Conservation (phyloP, 805 yeast species). For the Saccharomycopsis sp. region DNA sequence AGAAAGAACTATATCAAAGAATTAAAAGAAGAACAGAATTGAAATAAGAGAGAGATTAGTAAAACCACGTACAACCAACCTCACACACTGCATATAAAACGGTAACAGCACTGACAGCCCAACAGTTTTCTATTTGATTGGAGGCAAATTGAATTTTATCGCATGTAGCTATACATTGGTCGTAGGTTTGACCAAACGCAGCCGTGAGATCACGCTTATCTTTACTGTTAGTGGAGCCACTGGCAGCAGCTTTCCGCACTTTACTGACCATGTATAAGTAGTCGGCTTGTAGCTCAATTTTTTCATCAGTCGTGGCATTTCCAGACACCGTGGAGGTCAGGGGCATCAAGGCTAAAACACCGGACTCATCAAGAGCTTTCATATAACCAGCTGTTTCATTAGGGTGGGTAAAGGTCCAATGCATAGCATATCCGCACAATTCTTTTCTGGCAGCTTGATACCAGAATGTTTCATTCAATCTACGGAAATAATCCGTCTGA, state of each 20-base stretch:
- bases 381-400: neutral
- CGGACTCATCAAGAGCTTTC: neutral
- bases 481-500: slow-evolving; percentile 9
- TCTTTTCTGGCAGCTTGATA: slow-evolving; percentile 20
- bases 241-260: neutral
- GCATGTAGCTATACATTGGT: neutral
- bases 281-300: neutral
- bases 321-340: no score
- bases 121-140: neutral
- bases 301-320: neutral
- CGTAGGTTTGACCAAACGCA: neutral
- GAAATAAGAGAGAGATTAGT: neutral
- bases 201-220: neutral
- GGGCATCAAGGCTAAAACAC: neutral
- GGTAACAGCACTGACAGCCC: neutral
- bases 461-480: slow-evolving; percentile 18
- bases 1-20: neutral
- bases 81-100: neutral
- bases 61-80: neutral
- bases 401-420: neutral
- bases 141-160: neutral
- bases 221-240: neutral
- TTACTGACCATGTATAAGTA: neutral
- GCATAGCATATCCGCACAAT: slow-evolving; percentile 19
- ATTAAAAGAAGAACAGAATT: neutral